Conservation (phyloP, 495 filamentous ascomycete species). For the Darksidea phi region DNA sequence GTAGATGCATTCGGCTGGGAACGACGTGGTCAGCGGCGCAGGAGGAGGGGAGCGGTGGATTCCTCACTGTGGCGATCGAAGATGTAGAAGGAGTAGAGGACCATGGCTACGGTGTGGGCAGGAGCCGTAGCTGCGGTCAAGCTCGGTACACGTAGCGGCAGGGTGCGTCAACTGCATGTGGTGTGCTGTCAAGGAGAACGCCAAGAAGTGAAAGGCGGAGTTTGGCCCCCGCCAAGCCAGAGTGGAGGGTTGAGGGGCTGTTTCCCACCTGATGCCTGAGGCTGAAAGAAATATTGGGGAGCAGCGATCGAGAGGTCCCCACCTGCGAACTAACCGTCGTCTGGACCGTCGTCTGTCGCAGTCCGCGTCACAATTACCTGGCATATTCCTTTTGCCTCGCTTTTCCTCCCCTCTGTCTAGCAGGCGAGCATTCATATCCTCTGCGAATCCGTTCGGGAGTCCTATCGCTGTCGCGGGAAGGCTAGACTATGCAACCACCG, state of each 20-base stretch:
- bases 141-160: background rate
- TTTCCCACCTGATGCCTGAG: slow-evolving; percentile 10
- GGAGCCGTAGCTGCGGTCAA: background rate
- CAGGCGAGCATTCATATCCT: background rate
- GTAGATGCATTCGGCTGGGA: slow-evolving; percentile 93
- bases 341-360: no score
- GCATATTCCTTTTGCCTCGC: no score
- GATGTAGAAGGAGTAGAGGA: slow-evolving; percentile 96
- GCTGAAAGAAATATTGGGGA: slow-evolving; percentile 4
- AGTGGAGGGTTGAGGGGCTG: background rate
- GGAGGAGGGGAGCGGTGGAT: background rate
- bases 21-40: slow-evolving; percentile 7
- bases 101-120: slow-evolving; percentile 57
- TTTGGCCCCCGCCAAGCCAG: slow-evolving; percentile 10
- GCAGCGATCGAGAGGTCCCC: no score
- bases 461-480: background rate
- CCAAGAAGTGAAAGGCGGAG: background rate
- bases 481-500: background rate
- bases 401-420: background rate
- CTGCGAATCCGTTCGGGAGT: slow-evolving; percentile 1
- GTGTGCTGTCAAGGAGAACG: background rate
- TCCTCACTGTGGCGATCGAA: slow-evolving; percentile 92
- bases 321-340: no score
- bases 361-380: no score
- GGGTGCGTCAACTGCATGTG: background rate